These are phyloP conservation scores for Phascolomyces articulosus DNA, from an alignment of 371 early-diverging fungal species.

Conservation along the genomic window DNA sequence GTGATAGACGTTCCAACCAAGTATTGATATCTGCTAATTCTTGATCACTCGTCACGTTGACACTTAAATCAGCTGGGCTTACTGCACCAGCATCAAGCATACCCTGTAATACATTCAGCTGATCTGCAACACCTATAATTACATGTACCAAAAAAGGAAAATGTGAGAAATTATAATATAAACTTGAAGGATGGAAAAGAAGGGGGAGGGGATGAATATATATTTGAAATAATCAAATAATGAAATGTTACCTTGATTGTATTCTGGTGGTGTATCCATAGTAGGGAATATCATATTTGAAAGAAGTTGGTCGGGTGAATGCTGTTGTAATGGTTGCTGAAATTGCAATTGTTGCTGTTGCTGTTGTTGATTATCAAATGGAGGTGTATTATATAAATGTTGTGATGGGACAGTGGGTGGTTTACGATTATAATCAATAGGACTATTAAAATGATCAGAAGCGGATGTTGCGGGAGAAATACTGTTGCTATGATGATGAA, in stretches of 20 bases:
- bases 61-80: conserved; percentile 25
- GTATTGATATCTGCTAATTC: conserved; percentile 38
- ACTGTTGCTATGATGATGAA: conserved; percentile 6
- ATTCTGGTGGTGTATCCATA: conserved; percentile 13
- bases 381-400: neutral
- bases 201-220: too few relatives aligned
- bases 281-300: conserved; percentile 16
- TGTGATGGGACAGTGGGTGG: conserved; percentile 12
- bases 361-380: neutral
- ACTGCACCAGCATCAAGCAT: conserved; percentile 19
- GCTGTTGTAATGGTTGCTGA: conserved; percentile 3
- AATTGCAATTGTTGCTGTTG: neutral
- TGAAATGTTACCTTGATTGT: conserved; percentile 14
- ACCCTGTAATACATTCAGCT: conserved; percentile 16
- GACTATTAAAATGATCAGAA: conserved; percentile 3
- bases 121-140: conserved; percentile 15
- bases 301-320: conserved; percentile 6
- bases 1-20: conserved; percentile 30
- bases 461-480: conserved; percentile 10
- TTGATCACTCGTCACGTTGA: conserved; percentile 33
- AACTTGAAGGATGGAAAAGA: neutral
- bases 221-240: too few relatives aligned
- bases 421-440: conserved; percentile 38
- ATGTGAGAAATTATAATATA: neutral
- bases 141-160: neutral